Base-by-base conservation (phyloP, 441 rosid genomes). In the Rhodomyrtus psidioides region DNA sequence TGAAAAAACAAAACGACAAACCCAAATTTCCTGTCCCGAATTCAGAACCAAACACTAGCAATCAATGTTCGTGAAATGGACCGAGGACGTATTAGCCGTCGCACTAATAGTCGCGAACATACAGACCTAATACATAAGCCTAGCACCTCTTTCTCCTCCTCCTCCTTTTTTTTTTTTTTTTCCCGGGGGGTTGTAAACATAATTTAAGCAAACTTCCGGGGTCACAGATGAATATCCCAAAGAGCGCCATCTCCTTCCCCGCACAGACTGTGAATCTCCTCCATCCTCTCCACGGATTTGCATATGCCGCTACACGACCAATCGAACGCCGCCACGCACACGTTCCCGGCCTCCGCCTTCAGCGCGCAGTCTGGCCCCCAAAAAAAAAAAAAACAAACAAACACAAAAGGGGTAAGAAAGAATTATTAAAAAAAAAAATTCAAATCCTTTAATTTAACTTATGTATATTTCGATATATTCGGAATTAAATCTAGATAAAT, bases 271-370 rank as follows among this genome's bases (percentile, higher is more conserved):
- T 96, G 99, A 27, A 96, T 93, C 42, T 83, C 84, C 62, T 87
- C 84, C 96, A 96, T 95, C 60, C 96, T 89, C 74, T 93, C 94
- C 30, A 91, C 96, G 0, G 99, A 95, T 83, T 91, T 94, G 91
- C 98, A 94, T 56, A 95, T 90, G 8, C 98, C 98, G 49, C 99
- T 96, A 89, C 99, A 96, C 0, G 93, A 87, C 95, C 97, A 95
- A 87, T 96, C 98, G 39, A 94, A 96, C 14, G 98, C 94, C 14
- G 99, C 99, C 79, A 93, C 94, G 55, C 99, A 96, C 12, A 91
- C 88, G 39, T 93, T 93, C 55, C 99, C 99, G 0, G 92, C 95
- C 83, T 92, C 91, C 16, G 95, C 93, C 86, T 95, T 96, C 94
- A 93, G 91, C 55, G 92, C 92, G 65, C 99, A 96, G 79, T 94